Evolutionary conservation across 768 basidiomycete species (phyloP).

Genomic region (Suillus fuscotomentosus): DNA sequence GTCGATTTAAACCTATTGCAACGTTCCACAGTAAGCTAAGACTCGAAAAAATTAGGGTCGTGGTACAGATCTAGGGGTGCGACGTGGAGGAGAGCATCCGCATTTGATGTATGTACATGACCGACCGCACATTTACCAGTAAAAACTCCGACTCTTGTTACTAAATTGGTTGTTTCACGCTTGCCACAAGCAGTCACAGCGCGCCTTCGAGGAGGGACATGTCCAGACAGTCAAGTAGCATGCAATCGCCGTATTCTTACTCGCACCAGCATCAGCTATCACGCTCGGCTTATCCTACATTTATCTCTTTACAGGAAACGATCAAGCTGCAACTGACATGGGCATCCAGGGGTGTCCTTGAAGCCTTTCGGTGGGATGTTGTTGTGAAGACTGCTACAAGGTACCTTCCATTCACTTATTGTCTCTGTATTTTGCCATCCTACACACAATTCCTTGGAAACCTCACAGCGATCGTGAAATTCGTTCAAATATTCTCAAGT

Average conservation of each 20-base stretch:
- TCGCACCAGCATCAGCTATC: conserved; percentile 32
- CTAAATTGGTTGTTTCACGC: background rate
- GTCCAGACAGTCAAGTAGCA: conserved; percentile 21
- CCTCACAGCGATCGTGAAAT: conserved; percentile 68
- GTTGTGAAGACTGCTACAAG: conserved; percentile 57
- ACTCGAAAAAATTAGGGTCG: too few relatives aligned
- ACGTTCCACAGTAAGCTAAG: background rate
- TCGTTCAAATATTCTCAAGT: conserved; percentile 72
- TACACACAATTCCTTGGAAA: conserved; percentile 5
- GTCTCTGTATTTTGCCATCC: conserved; percentile 9
- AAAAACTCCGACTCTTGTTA: background rate
- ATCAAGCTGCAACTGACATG: conserved; percentile 58
- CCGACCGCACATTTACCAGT: background rate
- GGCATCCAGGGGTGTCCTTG: conserved; percentile 57
- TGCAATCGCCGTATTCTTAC: conserved; percentile 24
- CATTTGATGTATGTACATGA: background rate
- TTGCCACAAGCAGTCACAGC: background rate
- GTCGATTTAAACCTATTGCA: background rate
- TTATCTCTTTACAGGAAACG: conserved; percentile 64
- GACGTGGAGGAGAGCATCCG: background rate
- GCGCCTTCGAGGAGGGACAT: conserved; percentile 14
- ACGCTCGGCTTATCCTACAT: conserved; percentile 62
- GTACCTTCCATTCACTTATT: conserved; percentile 37
- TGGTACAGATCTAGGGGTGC: background rate
- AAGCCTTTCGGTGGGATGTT: conserved; percentile 72